Evolutionary conservation across 2,329 filamentous ascomycete genomes (phyloP).

Genomic region (Colletotrichum camelliae): DNA sequence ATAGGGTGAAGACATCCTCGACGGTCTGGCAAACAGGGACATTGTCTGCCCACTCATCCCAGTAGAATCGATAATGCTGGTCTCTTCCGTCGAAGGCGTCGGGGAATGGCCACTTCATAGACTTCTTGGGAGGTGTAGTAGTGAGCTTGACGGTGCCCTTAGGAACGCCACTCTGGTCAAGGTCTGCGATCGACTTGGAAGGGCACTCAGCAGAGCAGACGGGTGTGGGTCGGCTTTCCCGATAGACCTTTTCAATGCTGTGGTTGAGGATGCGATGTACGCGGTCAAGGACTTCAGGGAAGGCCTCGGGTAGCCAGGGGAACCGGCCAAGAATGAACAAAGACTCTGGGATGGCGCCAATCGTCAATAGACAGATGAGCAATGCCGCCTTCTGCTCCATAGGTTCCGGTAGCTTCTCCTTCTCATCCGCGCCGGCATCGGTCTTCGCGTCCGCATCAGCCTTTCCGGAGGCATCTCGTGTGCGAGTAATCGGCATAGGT

Average conservation of each 20-base stretch:
- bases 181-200: conserved; percentile 50
- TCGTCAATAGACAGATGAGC: conserved; percentile 83
- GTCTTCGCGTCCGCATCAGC: conserved; percentile 58
- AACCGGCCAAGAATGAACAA: conserved; percentile 92
- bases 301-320: conserved; percentile 88
- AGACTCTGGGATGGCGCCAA: conserved; percentile 91
- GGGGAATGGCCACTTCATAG: conserved; percentile 82
- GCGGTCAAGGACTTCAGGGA: conserved; percentile 78
- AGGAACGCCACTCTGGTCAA: conserved; percentile 70
- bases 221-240: conserved; percentile 46
- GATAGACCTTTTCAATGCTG: conserved; percentile 76
- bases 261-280: conserved; percentile 87
- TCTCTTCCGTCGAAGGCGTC: conserved; percentile 78
- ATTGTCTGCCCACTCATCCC: conserved; percentile 96
- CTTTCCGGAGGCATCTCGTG: conserved; percentile 59
- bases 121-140: conserved; percentile 66
- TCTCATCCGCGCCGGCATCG: conserved; percentile 52
- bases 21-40: conserved; percentile 89
- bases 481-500: conserved; percentile 46
- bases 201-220: conserved; percentile 37
- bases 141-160: conserved; percentile 72
- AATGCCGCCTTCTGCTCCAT: conserved; percentile 88
- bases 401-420: conserved; percentile 68
- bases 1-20: conserved; percentile 89
- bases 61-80: conserved; percentile 90